phyloP scores from a whole-genome alignment of 2,329 filamentous ascomycete genomes.

The Alternaria postmessia region DNA sequence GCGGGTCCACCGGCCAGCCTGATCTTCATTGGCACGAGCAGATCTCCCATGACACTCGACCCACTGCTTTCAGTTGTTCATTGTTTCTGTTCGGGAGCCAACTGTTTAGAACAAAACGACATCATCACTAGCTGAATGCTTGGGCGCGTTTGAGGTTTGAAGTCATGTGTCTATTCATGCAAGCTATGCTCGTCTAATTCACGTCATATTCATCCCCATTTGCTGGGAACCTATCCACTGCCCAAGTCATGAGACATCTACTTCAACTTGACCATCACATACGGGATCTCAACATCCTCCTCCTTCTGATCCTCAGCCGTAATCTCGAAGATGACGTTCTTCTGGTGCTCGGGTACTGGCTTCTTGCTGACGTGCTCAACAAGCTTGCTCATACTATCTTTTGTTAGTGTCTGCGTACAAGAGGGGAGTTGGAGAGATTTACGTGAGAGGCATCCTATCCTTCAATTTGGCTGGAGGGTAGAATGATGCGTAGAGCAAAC shows the following conservation, averaged over 20 bases:
- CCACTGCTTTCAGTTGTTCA: background rate
- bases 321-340: slow-evolving; percentile 93
- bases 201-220: background rate
- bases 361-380: slow-evolving; percentile 92
- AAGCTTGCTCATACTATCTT: slow-evolving; percentile 79
- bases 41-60: background rate
- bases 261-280: slow-evolving; percentile 85
- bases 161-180: slow-evolving; percentile 24
- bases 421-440: slow-evolving; percentile 50
- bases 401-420: slow-evolving; percentile 30
- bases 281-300: slow-evolving; percentile 96
- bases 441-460: slow-evolving; percentile 78
- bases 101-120: background rate
- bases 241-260: slow-evolving; percentile 24
- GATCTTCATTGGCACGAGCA: background rate
- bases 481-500: slow-evolving; percentile 92
- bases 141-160: background rate
- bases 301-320: slow-evolving; percentile 87
- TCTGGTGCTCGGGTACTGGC: slow-evolving; percentile 87
- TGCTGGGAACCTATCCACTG: background rate
- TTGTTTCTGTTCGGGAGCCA: background rate
- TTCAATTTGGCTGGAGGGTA: slow-evolving; percentile 83
- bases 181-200: slow-evolving; percentile 32
- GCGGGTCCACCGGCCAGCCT: background rate
- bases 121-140: background rate